Conservation (phyloP, 139 green algal genomes). For the Tetradesmus lagerheimii region DNA sequence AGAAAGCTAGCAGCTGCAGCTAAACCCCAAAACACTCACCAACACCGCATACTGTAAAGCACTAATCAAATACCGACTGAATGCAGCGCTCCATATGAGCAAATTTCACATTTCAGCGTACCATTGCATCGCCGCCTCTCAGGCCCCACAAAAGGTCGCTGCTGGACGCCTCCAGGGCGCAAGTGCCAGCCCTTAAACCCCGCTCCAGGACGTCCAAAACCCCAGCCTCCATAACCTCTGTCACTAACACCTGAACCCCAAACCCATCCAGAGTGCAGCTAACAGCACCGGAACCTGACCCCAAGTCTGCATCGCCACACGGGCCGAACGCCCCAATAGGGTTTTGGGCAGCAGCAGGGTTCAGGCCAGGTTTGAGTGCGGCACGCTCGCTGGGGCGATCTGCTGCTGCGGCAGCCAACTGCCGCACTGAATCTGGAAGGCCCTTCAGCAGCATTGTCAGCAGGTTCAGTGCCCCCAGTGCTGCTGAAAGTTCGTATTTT, state of each 20-base stretch:
- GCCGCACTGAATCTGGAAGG: background rate
- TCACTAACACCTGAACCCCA: background rate
- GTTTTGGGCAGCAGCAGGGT: background rate
- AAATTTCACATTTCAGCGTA: background rate
- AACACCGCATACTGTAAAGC: background rate
- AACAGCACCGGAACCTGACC: background rate
- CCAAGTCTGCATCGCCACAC: background rate
- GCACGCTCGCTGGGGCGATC: background rate
- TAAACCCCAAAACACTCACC: background rate
- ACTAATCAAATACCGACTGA: too few species aligned
- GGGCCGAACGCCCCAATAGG: background rate
- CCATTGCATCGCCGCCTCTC: background rate
- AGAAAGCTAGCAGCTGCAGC: background rate
- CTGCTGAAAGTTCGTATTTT: background rate
- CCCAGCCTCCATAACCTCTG: constrained; percentile 15
- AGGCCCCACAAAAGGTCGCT: constrained; percentile 30
- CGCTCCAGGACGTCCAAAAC: constrained; percentile 24
- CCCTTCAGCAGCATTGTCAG: constrained; percentile 21
- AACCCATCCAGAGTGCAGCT: background rate
- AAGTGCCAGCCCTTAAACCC: background rate
- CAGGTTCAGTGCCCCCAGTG: constrained; percentile 9
- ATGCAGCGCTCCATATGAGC: too few species aligned
- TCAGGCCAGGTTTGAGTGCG: background rate
- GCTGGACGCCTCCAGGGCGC: constrained; percentile 2
- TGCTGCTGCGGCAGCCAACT: background rate